phyloP scores from a whole-genome alignment of 352 stramenopile species.

The Stramenopiles sp. region DNA sequence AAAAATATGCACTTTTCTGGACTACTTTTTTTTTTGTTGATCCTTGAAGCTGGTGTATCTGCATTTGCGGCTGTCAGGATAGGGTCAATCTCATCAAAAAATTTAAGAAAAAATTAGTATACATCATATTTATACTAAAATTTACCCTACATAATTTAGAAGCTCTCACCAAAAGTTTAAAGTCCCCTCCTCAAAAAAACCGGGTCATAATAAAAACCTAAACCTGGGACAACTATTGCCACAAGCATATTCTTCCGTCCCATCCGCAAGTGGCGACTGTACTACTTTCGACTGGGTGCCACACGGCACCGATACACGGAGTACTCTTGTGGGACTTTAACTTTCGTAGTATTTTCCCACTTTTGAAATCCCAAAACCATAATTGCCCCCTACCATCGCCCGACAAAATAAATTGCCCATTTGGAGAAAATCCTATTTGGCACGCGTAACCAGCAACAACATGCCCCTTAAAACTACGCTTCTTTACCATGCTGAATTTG shows the following conservation, averaged over 20 bases:
- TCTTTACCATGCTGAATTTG: conserved; percentile 80
- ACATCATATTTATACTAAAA: too few species aligned
- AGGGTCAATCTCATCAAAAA: too few species aligned
- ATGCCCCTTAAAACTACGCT: conserved; percentile 76
- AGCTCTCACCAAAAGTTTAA: too few species aligned
- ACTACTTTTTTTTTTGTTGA: too few species aligned
- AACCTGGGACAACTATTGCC: conserved; percentile 54
- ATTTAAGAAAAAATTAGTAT: too few species aligned
- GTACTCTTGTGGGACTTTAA: conserved; percentile 70
- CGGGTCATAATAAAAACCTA: conserved; percentile 16
- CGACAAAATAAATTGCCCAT: too few species aligned
- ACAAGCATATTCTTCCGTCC: conserved; percentile 98
- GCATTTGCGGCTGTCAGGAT: too few species aligned
- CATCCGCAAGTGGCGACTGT: conserved; percentile 89
- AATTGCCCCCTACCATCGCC: conserved; percentile 88
- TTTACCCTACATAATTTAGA: too few species aligned
- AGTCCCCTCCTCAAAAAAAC: too few species aligned
- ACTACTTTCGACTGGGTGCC: conserved; percentile 91
- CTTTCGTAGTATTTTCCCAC: conserved; percentile 57
- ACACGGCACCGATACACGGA: conserved; percentile 74
- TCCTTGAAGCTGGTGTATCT: too few species aligned
- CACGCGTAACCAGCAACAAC: conserved; percentile 82
- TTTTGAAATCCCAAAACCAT: conserved; percentile 98
- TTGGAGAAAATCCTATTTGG: too few species aligned
- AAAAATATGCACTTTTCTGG: too few species aligned